These are phyloP conservation scores for Buxus sempervirens DNA, from an alignment of 164 flowering plant genomes.

Conservation along the genomic window DNA sequence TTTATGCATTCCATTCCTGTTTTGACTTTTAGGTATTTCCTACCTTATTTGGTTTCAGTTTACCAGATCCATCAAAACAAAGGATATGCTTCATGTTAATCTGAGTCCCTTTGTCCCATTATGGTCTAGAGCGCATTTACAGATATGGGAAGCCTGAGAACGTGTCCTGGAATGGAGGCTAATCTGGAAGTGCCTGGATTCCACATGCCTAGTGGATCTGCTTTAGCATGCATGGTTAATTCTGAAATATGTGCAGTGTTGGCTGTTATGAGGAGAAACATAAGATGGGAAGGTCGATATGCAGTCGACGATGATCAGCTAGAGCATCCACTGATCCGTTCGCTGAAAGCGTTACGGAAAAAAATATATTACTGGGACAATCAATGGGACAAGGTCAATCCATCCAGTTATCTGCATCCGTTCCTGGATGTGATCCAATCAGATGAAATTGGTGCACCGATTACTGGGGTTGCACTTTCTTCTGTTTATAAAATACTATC, in stretches of 20 bases:
- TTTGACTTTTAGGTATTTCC: no score
- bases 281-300: slow-evolving; percentile 37
- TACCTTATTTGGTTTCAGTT: no score
- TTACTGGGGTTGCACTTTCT: slow-evolving; percentile 47
- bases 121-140: not conserved
- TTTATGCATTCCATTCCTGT: no score
- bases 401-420: slow-evolving; percentile 37
- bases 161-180: slow-evolving; percentile 26
- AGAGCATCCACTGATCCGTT: slow-evolving; percentile 34
- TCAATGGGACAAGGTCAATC: slow-evolving; percentile 28
- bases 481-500: slow-evolving; percentile 43
- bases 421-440: slow-evolving; percentile 48
- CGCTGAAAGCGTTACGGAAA: slow-evolving; percentile 28
- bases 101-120: no score
- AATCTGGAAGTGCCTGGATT: slow-evolving; percentile 30
- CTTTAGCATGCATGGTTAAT: slow-evolving; percentile 35
- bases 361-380: slow-evolving; percentile 32
- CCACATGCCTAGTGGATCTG: slow-evolving; percentile 18
- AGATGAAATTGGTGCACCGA: slow-evolving; percentile 56
- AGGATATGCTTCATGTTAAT: no score
- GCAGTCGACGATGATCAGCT: slow-evolving; percentile 34
- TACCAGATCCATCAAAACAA: no score
- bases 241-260: slow-evolving; percentile 39
- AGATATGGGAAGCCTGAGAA: slow-evolving; percentile 29
- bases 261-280: slow-evolving; percentile 43